phyloP scores from a whole-genome alignment of 2,329 filamentous ascomycete genomes.

The Keithomyces neogunnii region DNA sequence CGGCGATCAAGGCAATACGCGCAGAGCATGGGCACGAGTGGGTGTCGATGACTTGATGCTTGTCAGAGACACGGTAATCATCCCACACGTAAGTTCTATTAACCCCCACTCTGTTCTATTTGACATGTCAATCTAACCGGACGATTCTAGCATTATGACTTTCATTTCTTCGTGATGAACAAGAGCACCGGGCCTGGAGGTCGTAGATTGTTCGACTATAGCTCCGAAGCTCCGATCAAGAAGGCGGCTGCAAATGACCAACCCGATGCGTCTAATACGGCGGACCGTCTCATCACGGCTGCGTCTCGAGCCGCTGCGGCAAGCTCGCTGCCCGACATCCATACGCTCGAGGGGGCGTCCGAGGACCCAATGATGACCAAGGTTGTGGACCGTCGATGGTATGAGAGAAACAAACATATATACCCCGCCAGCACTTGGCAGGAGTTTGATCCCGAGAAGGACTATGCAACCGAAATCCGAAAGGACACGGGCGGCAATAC shows the following conservation, averaged over 20 bases:
- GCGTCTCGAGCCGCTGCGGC: slow-evolving; percentile 29
- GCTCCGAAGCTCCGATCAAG: slow-evolving; percentile 34
- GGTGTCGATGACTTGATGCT: slow-evolving; percentile 94
- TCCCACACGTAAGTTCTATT: slow-evolving; percentile 70
- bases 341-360: slow-evolving; percentile 60
- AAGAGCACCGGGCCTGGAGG: slow-evolving; percentile 68
- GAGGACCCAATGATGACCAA: slow-evolving; percentile 81
- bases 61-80: slow-evolving; percentile 80
- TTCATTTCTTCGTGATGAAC: slow-evolving; percentile 95
- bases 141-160: slow-evolving; percentile 73
- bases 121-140: neutral
- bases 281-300: slow-evolving; percentile 19
- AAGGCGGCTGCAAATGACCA: slow-evolving; percentile 3
- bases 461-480: slow-evolving; percentile 69
- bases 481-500: slow-evolving; percentile 85
- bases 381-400: slow-evolving; percentile 94
- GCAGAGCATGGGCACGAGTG: slow-evolving; percentile 83
- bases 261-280: neutral
- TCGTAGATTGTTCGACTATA: slow-evolving; percentile 68
- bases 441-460: slow-evolving; percentile 83
- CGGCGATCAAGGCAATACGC: slow-evolving; percentile 55
- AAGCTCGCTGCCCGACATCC: slow-evolving; percentile 36
- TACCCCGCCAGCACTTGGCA: slow-evolving; percentile 95
- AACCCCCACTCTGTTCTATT: neutral
- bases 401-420: slow-evolving; percentile 96